phyloP scores from a whole-genome alignment of 495 filamentous ascomycete genomes.

The Choiromyces venosus region DNA sequence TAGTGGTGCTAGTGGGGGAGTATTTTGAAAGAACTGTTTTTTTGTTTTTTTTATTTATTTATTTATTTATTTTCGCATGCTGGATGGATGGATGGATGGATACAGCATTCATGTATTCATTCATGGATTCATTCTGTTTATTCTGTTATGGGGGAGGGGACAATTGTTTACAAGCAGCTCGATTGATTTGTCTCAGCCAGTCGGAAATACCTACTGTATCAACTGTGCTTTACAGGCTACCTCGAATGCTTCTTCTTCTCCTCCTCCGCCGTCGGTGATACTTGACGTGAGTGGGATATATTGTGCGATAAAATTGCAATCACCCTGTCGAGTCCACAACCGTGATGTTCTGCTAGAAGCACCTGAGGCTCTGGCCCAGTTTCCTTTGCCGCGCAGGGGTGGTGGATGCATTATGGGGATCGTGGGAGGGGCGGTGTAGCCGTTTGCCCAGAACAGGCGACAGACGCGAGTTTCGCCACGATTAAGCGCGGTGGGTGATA shows the following conservation, averaged over 20 bases:
- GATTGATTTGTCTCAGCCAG: not conserved
- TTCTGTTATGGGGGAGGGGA: not conserved
- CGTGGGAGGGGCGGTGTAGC: not conserved
- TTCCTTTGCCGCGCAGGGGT: not conserved
- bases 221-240: not conserved
- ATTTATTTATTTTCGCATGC: not conserved
- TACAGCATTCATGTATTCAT: not conserved
- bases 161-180: not conserved
- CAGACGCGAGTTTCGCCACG: not conserved
- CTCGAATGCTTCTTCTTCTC: not conserved
- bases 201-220: not conserved
- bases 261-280: not conserved
- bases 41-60: not conserved
- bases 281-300: not conserved
- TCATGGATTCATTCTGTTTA: not conserved
- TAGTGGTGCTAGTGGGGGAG: not conserved
- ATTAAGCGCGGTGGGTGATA: not conserved
- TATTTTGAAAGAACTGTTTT: not conserved
- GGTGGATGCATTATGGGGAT: not conserved
- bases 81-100: not conserved
- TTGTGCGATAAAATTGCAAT: too few species aligned
- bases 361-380: not conserved
- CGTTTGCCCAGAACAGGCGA: not conserved
- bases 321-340: not conserved
- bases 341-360: not conserved